Evolutionary conservation across 495 filamentous ascomycete species (phyloP).

Genomic region (Amphirosellinia nigrospora): DNA sequence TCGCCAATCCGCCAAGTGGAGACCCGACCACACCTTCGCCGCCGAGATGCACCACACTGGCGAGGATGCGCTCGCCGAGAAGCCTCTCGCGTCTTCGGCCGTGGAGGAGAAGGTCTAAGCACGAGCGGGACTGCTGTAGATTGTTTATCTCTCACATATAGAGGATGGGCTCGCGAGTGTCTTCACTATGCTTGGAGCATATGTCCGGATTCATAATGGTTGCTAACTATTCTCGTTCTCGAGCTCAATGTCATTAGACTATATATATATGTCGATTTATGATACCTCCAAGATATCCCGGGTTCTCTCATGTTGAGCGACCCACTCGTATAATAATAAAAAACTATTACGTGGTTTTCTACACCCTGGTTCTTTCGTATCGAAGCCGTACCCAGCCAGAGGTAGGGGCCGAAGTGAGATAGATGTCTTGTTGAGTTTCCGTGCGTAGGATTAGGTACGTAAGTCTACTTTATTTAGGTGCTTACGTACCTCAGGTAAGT

Average conservation of each 20-base stretch:
- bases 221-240: neutral
- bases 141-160: slow-evolving; percentile 16
- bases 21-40: slow-evolving; percentile 67
- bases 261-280: slow-evolving; percentile 22
- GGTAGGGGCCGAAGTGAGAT: too few species aligned
- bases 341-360: slow-evolving; percentile 4
- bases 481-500: too few species aligned
- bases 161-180: neutral
- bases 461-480: too few species aligned
- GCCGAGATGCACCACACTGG: slow-evolving; percentile 55
- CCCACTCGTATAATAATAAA: slow-evolving; percentile 14
- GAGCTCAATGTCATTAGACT: slow-evolving; percentile 7
- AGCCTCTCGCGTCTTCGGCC: slow-evolving; percentile 23
- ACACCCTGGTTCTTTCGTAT: neutral
- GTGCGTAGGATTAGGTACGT: too few species aligned
- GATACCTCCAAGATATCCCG: slow-evolving; percentile 11
- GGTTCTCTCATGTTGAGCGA: slow-evolving; percentile 2
- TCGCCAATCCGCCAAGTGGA: slow-evolving; percentile 63
- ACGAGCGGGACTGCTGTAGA: neutral
- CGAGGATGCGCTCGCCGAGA: slow-evolving; percentile 32
- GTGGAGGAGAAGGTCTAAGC: slow-evolving; percentile 40
- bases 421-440: too few species aligned
- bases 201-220: slow-evolving; percentile 10
- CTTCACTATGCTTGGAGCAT: slow-evolving; percentile 9
- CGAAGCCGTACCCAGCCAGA: too few species aligned